Percentiles rank a stretch among this genome's conserved stretches.
phyloP scores from a whole-genome alignment of 352 stramenopile species.

The Plasmopara muralis region DNA sequence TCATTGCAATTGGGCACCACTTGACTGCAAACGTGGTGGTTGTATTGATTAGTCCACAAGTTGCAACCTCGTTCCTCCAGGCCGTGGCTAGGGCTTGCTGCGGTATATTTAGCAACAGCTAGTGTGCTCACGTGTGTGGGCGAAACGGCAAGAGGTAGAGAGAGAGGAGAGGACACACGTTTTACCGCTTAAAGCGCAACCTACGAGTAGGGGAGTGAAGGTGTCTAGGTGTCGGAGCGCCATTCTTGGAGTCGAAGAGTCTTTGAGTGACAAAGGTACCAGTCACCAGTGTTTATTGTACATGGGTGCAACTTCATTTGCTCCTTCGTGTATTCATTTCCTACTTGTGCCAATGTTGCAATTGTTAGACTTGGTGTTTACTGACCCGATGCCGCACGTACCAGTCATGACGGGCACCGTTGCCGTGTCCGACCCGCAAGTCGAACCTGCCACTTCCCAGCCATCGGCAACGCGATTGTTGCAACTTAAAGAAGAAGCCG shows the following conservation, averaged over 20 bases:
- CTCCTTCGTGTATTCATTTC: conserved; percentile 1
- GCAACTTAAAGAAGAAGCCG: conserved; percentile 26
- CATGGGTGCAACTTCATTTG: conserved; percentile 7
- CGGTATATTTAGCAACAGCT: conserved; percentile 26
- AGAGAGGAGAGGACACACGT: conserved; percentile 15
- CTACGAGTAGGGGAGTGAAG: conserved; percentile 27
- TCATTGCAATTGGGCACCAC: neutral
- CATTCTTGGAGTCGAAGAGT: conserved; percentile 17
- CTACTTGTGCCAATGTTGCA: conserved; percentile 10
- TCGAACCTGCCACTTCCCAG: conserved; percentile 6
- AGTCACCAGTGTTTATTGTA: neutral
- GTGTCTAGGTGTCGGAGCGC: conserved; percentile 42
- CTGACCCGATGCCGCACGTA: conserved; percentile 23
- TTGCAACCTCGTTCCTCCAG: neutral
- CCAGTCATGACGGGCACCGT: conserved; percentile 15
- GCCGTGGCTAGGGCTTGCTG: conserved; percentile 1
- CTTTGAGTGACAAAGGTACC: conserved; percentile 10
- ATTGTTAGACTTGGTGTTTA: conserved; percentile 5
- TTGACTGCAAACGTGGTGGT: neutral
- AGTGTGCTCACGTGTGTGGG: conserved; percentile 8
- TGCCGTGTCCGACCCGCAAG: conserved; percentile 14
- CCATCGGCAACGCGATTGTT: conserved; percentile 15
- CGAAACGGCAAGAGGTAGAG: conserved; percentile 19
- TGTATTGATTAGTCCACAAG: neutral
- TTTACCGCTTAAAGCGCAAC: conserved; percentile 13